A percentile compares a stretch with the other conserved stretches of the same genome.
Evolutionary conservation across 2,329 filamentous ascomycete genomes (phyloP).

Genomic region (Hypoxylon sp.): DNA sequence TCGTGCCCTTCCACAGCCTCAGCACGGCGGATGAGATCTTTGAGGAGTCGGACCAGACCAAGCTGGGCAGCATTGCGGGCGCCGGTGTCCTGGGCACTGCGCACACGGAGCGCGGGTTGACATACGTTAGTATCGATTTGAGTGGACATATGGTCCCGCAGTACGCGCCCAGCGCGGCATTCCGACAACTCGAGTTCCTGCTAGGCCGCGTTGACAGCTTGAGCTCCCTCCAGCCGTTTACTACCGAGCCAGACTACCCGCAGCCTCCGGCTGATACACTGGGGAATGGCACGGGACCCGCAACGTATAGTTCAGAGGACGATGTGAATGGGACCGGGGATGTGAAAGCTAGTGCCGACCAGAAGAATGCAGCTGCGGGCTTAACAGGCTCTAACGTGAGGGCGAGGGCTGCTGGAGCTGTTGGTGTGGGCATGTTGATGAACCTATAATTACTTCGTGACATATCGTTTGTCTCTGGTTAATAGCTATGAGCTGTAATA

Average conservation of each 20-base stretch:
- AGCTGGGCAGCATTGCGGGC: slow-evolving; percentile 65
- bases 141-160: slow-evolving; percentile 79
- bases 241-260: slow-evolving; percentile 47
- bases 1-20: slow-evolving; percentile 75
- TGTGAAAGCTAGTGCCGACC: slow-evolving; percentile 3
- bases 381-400: not conserved
- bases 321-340: not conserved
- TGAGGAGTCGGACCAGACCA: slow-evolving; percentile 41
- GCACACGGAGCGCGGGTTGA: slow-evolving; percentile 82
- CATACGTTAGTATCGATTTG: slow-evolving; percentile 75
- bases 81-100: slow-evolving; percentile 78
- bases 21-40: slow-evolving; percentile 51
- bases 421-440: slow-evolving; percentile 11
- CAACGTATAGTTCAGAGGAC: slow-evolving; percentile 19
- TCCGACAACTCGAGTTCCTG: slow-evolving; percentile 81
- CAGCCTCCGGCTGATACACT: slow-evolving; percentile 48
- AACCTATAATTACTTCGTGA: slow-evolving; percentile 17
- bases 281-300: slow-evolving; percentile 52
- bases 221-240: slow-evolving; percentile 51
- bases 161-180: slow-evolving; percentile 77
- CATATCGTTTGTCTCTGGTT: not conserved
- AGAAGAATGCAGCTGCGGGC: slow-evolving; percentile 4
- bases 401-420: not conserved
- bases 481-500: not conserved
- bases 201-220: slow-evolving; percentile 74